Percentiles rank a stretch among this genome's conserved stretches.
Conservation (phyloP, 768 basidiomycete genomes). For the Nidula microcarpa region DNA sequence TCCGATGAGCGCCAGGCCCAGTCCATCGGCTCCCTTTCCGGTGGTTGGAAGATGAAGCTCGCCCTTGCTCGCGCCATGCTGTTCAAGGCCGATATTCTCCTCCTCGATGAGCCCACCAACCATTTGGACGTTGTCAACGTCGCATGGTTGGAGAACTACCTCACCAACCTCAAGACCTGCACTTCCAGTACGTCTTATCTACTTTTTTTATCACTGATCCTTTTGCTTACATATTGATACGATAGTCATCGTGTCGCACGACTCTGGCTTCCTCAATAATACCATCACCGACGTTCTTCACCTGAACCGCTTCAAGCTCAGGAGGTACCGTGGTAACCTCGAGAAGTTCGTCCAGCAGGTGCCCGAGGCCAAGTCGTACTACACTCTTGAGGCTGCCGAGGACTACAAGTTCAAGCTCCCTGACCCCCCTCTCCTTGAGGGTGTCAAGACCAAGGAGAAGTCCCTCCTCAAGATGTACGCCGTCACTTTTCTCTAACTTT, state of each 20-base stretch:
- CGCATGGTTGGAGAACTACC: constrained; percentile 95
- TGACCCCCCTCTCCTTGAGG: constrained; percentile 93
- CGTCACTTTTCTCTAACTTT: too few species aligned
- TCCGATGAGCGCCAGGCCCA: constrained; percentile 80
- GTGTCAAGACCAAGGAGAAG: constrained; percentile 99
- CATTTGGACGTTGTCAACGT: constrained; percentile 97
- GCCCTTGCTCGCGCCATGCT: constrained; percentile 96
- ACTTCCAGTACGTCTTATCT: constrained; percentile 70
- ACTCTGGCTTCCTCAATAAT: constrained; percentile 96
- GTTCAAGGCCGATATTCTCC: constrained; percentile 95
- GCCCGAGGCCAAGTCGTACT: constrained; percentile 97
- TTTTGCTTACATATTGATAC: constrained; percentile 4
- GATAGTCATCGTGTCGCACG: constrained; percentile 94
- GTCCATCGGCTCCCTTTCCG: constrained; percentile 87
- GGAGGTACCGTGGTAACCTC: constrained; percentile 92
- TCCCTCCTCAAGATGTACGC: constrained; percentile 90
- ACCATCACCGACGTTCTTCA: constrained; percentile 97
- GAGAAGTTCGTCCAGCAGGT: constrained; percentile 92
- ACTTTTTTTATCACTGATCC: neutral
- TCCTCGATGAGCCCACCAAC: constrained; percentile 97
- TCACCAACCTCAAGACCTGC: constrained; percentile 81
- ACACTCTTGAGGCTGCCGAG: constrained; percentile 91
- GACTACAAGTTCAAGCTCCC: constrained; percentile 99
- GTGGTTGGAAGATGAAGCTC: constrained; percentile 99
- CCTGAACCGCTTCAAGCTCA: constrained; percentile 97